phyloP scores from a whole-genome alignment of 768 basidiomycete species.

The Panellus pusillus region DNA sequence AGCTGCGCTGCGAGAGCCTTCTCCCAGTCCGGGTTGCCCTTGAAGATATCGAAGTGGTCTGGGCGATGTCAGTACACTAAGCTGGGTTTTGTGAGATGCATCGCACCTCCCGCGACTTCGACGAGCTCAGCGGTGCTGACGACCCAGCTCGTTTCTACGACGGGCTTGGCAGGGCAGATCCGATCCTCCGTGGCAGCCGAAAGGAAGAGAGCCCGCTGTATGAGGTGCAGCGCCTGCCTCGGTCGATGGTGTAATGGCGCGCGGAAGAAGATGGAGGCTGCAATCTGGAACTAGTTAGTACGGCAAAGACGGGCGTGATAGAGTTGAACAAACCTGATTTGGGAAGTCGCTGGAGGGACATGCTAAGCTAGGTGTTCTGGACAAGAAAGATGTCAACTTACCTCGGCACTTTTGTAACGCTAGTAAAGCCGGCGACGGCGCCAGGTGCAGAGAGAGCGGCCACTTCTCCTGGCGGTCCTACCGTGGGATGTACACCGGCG shows the following conservation, averaged over 20 bases:
- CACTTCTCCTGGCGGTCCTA: conserved; percentile 23
- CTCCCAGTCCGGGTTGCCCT: conserved; percentile 20
- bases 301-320: not conserved
- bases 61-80: not conserved
- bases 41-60: conserved; percentile 24
- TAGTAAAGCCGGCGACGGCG: conserved; percentile 21
- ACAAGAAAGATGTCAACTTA: not conserved
- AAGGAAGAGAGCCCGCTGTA: conserved; percentile 24
- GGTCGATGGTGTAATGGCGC: conserved; percentile 17
- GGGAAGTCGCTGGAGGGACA: conserved; percentile 11
- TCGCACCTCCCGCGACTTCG: conserved; percentile 20
- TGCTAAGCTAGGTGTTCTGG: not conserved
- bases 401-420: conserved; percentile 12
- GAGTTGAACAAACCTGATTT: conserved; percentile 3
- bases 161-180: conserved; percentile 16
- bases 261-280: conserved; percentile 21
- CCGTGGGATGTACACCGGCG: conserved; percentile 27
- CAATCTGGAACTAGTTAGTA: conserved; percentile 1
- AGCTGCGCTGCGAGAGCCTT: conserved; percentile 19
- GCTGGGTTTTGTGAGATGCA: not conserved
- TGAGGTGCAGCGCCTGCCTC: conserved; percentile 11
- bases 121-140: conserved; percentile 18
- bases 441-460: conserved; percentile 21
- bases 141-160: conserved; percentile 5
- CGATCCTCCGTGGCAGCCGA: conserved; percentile 19